Evolutionary conservation across 305 asterid species (phyloP).

Genomic region (Fraxinus platypoda): DNA sequence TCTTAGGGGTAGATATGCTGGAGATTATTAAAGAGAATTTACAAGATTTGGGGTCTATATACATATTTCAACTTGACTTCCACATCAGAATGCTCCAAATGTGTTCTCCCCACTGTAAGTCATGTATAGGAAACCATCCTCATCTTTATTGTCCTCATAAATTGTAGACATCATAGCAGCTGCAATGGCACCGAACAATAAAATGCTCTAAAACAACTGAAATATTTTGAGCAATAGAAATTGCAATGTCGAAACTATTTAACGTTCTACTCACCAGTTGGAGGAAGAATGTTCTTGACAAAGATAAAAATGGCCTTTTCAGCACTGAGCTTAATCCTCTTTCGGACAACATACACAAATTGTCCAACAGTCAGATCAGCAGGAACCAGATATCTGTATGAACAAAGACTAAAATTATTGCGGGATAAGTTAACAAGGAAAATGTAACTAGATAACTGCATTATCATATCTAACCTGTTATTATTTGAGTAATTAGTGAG

Average conservation of each 20-base stretch:
- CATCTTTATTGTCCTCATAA: constrained; percentile 89
- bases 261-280: constrained; percentile 64
- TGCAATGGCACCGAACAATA: constrained; percentile 24
- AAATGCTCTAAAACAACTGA: neutral
- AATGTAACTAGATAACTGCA: neutral
- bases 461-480: neutral
- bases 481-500: neutral
- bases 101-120: constrained; percentile 98
- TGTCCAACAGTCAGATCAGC: neutral
- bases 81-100: constrained; percentile 63
- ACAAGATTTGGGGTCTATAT: constrained; percentile 46
- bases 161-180: constrained; percentile 99
- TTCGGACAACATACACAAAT: constrained; percentile 16
- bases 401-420: neutral
- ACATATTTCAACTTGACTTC: constrained; percentile 33
- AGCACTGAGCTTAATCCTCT: constrained; percentile 97
- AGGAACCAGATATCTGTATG: neutral
- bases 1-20: neutral
- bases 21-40: constrained; percentile 32
- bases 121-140: constrained; percentile 96
- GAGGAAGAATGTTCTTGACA: constrained; percentile 93
- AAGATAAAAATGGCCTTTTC: constrained; percentile 97
- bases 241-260: neutral
- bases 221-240: neutral
- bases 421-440: constrained; percentile 1